Evolutionary conservation across 441 rosid species (phyloP).

Genomic region (Macaranga tanarius): DNA sequence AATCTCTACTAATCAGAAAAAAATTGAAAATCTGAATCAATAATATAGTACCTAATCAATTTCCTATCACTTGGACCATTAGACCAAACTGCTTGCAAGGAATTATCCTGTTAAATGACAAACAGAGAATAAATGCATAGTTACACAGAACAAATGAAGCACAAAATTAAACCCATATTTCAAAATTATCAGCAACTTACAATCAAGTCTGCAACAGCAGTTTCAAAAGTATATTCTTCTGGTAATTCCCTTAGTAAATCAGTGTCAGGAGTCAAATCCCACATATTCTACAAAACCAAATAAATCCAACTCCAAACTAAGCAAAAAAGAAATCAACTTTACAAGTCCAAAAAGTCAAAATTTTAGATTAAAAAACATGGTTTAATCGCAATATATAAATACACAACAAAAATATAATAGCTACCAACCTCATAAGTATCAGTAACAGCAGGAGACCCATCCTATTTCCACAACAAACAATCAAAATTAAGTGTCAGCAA

Average conservation of each 20-base stretch:
- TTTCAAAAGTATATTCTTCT: constrained; percentile 59
- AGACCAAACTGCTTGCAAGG: constrained; percentile 80
- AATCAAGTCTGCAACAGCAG: constrained; percentile 78
- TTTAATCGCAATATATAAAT: neutral
- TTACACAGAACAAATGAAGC: neutral
- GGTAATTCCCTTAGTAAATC: constrained; percentile 57
- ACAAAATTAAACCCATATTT: neutral
- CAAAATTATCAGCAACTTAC: constrained; percentile 34
- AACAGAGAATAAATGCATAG: constrained; percentile 6
- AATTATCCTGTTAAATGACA: constrained; percentile 57
- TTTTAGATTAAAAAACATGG: neutral
- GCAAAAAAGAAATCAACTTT: neutral
- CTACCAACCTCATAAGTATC: constrained; percentile 52
- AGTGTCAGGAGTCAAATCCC: constrained; percentile 79
- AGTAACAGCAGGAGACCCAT: constrained; percentile 39
- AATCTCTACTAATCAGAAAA: too few species aligned
- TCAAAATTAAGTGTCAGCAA: neutral
- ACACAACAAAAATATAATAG: neutral
- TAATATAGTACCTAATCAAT: constrained; percentile 48
- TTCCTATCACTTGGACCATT: constrained; percentile 34
- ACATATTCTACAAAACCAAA: constrained; percentile 51
- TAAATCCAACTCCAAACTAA: neutral
- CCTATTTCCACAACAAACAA: constrained; percentile 36
- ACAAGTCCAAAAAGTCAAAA: constrained; percentile 4
- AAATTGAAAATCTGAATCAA: neutral